Percentiles rank a stretch among this genome's conserved stretches.
Conservation (phyloP, 768 basidiomycete genomes). For the Cytidiella melzeri region DNA sequence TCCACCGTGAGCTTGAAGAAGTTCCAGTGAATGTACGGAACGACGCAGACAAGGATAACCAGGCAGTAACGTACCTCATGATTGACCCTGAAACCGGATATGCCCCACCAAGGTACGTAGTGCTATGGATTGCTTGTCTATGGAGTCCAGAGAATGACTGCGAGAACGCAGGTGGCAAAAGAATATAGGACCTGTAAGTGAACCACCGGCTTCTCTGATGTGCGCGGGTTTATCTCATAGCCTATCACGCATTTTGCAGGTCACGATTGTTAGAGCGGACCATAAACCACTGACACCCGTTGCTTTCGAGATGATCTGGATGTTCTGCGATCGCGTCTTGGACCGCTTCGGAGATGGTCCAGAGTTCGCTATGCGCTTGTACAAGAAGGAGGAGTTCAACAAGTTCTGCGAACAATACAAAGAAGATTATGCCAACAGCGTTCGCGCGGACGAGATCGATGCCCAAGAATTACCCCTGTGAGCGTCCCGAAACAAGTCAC, state of each 20-base stretch:
- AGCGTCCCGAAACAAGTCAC: too few species aligned
- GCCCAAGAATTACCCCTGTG: too few species aligned
- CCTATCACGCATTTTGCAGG: background rate
- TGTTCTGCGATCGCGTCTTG: slow-evolving; percentile 16
- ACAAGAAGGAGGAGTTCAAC: background rate
- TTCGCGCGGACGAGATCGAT: too few species aligned
- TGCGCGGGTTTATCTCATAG: background rate
- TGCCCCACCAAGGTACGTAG: slow-evolving; percentile 4
- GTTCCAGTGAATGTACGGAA: background rate
- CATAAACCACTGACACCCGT: slow-evolving; percentile 5
- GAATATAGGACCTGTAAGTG: slow-evolving; percentile 7
- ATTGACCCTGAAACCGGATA: slow-evolving; percentile 7
- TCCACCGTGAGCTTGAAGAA: slow-evolving; percentile 1
- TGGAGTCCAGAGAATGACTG: background rate
- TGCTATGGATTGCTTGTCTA: background rate
- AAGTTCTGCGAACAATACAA: too few species aligned
- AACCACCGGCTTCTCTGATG: background rate
- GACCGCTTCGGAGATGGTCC: slow-evolving; percentile 1
- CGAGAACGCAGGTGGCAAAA: slow-evolving; percentile 7
- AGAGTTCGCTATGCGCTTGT: background rate
- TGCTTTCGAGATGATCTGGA: slow-evolving; percentile 6
- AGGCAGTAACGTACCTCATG: slow-evolving; percentile 10
- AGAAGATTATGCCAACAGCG: too few species aligned
- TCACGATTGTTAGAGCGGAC: slow-evolving; percentile 9
- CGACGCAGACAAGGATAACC: slow-evolving; percentile 1